These are phyloP conservation scores for Meira miltonrushii DNA, from an alignment of 1,284 basidiomycete genomes.

Conservation along the genomic window DNA sequence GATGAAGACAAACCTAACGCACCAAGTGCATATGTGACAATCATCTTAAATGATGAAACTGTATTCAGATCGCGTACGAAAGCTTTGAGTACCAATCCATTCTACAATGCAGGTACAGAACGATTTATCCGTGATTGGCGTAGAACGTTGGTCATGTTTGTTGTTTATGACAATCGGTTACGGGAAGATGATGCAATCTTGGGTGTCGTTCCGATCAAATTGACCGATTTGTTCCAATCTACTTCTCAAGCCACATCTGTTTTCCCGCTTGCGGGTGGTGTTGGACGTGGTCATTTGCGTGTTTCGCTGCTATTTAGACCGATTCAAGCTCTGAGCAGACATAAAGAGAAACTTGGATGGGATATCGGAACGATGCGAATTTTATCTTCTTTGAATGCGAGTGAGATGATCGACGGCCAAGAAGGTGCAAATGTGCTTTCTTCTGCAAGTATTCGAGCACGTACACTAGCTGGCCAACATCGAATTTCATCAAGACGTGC, in stretches of 20 bases:
- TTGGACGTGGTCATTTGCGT: conserved; percentile 24
- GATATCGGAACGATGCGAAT: conserved; percentile 28
- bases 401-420: conserved; percentile 23
- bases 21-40: conserved; percentile 52
- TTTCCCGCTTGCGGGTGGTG: conserved; percentile 32
- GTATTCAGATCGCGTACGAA: conserved; percentile 56
- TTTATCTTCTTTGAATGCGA: conserved; percentile 20
- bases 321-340: conserved; percentile 14
- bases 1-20: conserved; percentile 27
- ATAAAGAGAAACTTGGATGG: conserved; percentile 24
- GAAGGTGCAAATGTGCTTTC: conserved; percentile 14
- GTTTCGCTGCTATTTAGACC: conserved; percentile 30
- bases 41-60: conserved; percentile 56
- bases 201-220: conserved; percentile 33
- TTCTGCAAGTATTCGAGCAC: conserved; percentile 16
- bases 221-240: conserved; percentile 24
- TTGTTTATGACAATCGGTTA: conserved; percentile 51
- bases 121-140: conserved; percentile 56
- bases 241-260: conserved; percentile 32
- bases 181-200: conserved; percentile 30
- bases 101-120: conserved; percentile 57
- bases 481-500: conserved; percentile 17
- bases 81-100: conserved; percentile 53
- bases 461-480: conserved; percentile 21
- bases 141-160: conserved; percentile 54